Percentiles rank a stretch among this genome's conserved stretches.
Evolutionary conservation across 2,329 filamentous ascomycete genomes (phyloP).

Genomic region (Trichothecium roseum): DNA sequence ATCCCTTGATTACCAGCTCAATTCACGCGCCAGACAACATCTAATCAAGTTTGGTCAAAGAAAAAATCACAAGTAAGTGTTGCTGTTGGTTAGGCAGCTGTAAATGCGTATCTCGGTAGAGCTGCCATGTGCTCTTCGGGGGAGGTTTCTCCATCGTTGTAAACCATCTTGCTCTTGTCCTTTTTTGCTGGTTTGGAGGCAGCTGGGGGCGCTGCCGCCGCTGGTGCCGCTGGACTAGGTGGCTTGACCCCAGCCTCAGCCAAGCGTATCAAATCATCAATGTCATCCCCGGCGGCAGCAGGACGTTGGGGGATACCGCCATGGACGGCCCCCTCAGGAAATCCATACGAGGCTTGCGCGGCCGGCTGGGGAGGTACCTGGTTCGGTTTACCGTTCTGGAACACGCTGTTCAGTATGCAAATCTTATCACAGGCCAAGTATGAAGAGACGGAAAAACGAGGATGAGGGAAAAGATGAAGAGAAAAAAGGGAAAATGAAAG

Average conservation of each 20-base stretch:
- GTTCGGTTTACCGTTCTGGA: too few species aligned
- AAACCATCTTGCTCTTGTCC: conserved; percentile 63
- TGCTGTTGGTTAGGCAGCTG: conserved; percentile 9
- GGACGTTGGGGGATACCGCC: conserved; percentile 13
- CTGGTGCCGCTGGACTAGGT: conserved; percentile 24
- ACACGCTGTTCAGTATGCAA: too few species aligned
- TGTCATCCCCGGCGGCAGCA: conserved; percentile 41
- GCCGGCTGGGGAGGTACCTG: too few species aligned
- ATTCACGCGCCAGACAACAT: not conserved
- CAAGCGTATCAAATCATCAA: conserved; percentile 55
- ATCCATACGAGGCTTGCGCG: conserved; percentile 21
- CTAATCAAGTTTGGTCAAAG: conserved; percentile 1
- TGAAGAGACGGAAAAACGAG: too few species aligned
- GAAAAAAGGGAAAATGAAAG: too few species aligned
- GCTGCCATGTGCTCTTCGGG: conserved; percentile 84
- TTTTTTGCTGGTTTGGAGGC: conserved; percentile 48
- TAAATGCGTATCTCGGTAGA: conserved; percentile 64
- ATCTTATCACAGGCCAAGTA: too few species aligned
- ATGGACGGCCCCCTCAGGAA: conserved; percentile 33
- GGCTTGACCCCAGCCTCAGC: conserved; percentile 51
- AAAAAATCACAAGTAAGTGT: not conserved
- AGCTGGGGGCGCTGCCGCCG: conserved; percentile 29
- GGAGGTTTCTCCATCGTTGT: conserved; percentile 68
- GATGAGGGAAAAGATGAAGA: too few species aligned
- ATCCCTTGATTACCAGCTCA: conserved; percentile 3